phyloP scores from a whole-genome alignment of 2,329 filamentous ascomycete genomes.

The Monosporascus sp. region DNA sequence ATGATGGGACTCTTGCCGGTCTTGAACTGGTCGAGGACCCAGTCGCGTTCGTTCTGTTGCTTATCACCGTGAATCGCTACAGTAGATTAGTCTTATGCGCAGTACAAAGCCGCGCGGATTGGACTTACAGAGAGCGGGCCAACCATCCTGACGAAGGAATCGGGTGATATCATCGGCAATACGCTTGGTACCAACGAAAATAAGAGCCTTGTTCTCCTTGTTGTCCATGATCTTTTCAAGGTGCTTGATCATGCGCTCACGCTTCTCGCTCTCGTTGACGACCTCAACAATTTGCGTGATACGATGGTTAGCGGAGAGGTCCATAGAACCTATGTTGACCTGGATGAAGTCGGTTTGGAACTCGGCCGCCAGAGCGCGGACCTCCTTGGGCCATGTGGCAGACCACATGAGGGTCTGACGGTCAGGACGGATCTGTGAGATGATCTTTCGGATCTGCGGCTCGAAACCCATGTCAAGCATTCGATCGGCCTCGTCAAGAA shows the following conservation, averaged over 20 bases:
- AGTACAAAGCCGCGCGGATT: conserved; percentile 35
- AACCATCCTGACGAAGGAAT: conserved; percentile 95
- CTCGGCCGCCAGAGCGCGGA: conserved; percentile 83
- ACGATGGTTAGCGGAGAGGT: conserved; percentile 92
- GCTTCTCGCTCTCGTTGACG: conserved; percentile 94
- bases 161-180: conserved; percentile 96
- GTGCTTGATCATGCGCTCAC: conserved; percentile 94
- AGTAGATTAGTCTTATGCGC: conserved; percentile 36
- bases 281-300: conserved; percentile 98
- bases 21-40: conserved; percentile 99
- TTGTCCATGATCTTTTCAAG: conserved; percentile 97
- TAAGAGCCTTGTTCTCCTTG: conserved; percentile 89
- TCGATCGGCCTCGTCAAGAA: conserved; percentile 97
- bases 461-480: conserved; percentile 99
- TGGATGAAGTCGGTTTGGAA: conserved; percentile 96
- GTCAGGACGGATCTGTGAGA: conserved; percentile 93
- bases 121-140: conserved; percentile 88
- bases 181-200: conserved; percentile 92
- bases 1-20: conserved; percentile 99
- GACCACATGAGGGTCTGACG: conserved; percentile 99
- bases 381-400: conserved; percentile 98
- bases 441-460: conserved; percentile 98
- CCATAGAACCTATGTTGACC: conserved; percentile 96
- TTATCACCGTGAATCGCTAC: conserved; percentile 97
- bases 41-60: conserved; percentile 98